phyloP scores from a whole-genome alignment of 2,329 filamentous ascomycete species.

The Lasiodiplodia hormozganensis region DNA sequence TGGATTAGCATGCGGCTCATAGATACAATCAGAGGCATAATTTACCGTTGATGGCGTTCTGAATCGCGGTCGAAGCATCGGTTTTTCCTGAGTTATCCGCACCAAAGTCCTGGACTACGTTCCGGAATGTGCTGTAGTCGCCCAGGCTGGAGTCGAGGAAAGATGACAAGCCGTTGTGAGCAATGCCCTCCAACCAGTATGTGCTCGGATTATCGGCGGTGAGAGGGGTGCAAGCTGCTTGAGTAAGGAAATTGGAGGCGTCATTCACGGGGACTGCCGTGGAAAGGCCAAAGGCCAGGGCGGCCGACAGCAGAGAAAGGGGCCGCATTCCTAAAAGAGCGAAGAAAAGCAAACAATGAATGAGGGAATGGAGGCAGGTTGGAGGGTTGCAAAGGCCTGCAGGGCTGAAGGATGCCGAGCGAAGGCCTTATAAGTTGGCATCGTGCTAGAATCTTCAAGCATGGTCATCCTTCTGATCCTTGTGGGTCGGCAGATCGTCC shows the following conservation, averaged over 20 bases:
- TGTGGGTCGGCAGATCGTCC: conserved; percentile 10
- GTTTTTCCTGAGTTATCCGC: conserved; percentile 44
- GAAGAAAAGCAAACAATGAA: background rate
- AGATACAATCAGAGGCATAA: background rate
- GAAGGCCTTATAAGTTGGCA: background rate
- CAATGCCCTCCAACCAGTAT: conserved; percentile 21
- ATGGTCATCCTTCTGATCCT: background rate
- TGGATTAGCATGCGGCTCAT: background rate
- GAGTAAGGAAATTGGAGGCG: background rate
- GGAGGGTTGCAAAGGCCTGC: background rate
- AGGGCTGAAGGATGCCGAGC: background rate
- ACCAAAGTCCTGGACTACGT: conserved; percentile 44
- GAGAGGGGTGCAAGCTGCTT: conserved; percentile 19
- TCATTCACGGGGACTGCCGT: background rate
- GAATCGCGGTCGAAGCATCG: conserved; percentile 37
- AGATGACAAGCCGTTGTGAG: conserved; percentile 29
- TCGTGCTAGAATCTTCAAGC: background rate
- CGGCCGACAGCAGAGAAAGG: background rate
- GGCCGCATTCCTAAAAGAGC: background rate
- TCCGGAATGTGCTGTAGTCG: conserved; percentile 45
- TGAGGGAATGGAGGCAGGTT: background rate
- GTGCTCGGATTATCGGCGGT: conserved; percentile 13
- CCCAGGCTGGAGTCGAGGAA: conserved; percentile 9
- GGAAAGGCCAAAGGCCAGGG: conserved; percentile 2
- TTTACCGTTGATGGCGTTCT: conserved; percentile 26